Evolutionary conservation across 345 rosid species (phyloP).

Genomic region (Eucalyptus regnans): DNA sequence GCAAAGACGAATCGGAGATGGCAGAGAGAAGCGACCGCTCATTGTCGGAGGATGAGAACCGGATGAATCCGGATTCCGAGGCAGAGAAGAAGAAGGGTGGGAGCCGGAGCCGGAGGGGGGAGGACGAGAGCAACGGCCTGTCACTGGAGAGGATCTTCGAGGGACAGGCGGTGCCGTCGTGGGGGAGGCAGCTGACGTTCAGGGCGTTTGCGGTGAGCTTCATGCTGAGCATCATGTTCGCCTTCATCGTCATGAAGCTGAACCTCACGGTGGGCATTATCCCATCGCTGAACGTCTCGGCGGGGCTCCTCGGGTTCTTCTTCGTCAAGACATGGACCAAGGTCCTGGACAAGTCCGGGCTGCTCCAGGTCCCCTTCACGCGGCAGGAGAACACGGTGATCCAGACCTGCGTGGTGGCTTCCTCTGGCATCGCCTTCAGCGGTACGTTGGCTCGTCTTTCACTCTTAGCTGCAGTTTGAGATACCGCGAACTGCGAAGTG

Average conservation of each 20-base stretch:
- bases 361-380: slow-evolving; percentile 4
- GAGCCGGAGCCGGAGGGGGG: background rate
- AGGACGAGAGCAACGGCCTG: background rate
- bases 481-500: fast-evolving
- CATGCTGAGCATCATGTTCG: background rate
- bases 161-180: background rate
- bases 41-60: background rate
- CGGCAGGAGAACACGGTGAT: slow-evolving; percentile 13
- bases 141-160: slow-evolving; percentile 6
- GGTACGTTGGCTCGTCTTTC: background rate
- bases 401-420: slow-evolving; percentile 10
- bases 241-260: slow-evolving; percentile 10
- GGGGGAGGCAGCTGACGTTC: slow-evolving; percentile 8
- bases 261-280: background rate
- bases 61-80: background rate
- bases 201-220: slow-evolving; percentile 4
- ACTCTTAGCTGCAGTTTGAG: background rate
- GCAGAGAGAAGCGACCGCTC: background rate
- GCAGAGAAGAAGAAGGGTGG: background rate
- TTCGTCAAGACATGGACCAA: slow-evolving; percentile 7
- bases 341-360: background rate
- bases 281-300: slow-evolving; percentile 4
- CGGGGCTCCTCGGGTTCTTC: slow-evolving; percentile 11
- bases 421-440: slow-evolving; percentile 6
- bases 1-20: background rate